A percentile compares a stretch with the other conserved stretches of the same genome.
Conservation (phyloP, 805 yeast species). For the Teunomyces aglyptinius region DNA sequence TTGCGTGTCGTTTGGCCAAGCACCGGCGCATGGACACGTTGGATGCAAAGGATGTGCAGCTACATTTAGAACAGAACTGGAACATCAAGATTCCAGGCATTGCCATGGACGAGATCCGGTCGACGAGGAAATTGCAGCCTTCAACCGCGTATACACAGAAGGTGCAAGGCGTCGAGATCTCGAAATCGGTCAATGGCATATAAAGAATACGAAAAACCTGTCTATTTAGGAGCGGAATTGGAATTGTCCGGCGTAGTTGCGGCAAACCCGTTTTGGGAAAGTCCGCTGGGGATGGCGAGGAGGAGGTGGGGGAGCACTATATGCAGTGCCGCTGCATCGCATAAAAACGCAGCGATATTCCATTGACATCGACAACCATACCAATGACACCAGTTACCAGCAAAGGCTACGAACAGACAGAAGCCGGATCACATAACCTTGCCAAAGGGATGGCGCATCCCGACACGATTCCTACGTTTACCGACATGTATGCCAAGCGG, state of each 20-base stretch:
- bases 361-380: too few species aligned
- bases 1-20: conserved; percentile 93
- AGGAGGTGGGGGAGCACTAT: too few species aligned
- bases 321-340: too few species aligned
- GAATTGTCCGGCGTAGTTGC: too few species aligned
- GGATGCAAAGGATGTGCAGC: conserved; percentile 85
- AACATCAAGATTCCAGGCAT: conserved; percentile 93
- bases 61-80: conserved; percentile 92
- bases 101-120: conserved; percentile 84
- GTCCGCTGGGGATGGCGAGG: too few species aligned
- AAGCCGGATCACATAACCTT: conserved; percentile 59
- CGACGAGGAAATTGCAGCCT: conserved; percentile 71
- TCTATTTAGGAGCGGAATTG: too few species aligned
- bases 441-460: conserved; percentile 54
- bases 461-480: conserved; percentile 51
- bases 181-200: conserved; percentile 61
- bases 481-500: conserved; percentile 48
- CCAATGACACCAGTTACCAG: conserved; percentile 12
- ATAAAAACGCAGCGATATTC: too few species aligned
- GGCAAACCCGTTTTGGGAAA: neutral
- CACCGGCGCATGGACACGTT: conserved; percentile 86
- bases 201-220: too few species aligned
- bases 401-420: conserved; percentile 39
- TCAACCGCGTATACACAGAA: conserved; percentile 62
- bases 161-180: conserved; percentile 63